These are phyloP conservation scores for Pistacia atlantica DNA, from an alignment of 345 rosid genomes.

Conservation along the genomic window DNA sequence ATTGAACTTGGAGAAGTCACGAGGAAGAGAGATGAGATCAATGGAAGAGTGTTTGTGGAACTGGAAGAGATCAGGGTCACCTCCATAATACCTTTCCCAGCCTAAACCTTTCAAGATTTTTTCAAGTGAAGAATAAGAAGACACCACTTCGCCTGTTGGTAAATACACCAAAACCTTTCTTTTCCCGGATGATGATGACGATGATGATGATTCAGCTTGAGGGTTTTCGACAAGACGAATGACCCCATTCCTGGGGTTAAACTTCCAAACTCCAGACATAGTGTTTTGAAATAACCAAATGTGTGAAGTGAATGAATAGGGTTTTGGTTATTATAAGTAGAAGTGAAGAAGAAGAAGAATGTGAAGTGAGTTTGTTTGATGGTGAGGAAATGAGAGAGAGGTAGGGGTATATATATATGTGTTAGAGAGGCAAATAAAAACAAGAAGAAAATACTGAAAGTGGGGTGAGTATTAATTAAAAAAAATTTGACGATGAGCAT, in stretches of 20 bases:
- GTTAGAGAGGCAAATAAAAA: constrained; percentile 19
- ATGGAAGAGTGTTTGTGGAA: constrained; percentile 82
- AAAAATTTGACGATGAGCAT: constrained; percentile 14
- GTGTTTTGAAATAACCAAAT: neutral
- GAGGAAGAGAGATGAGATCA: constrained; percentile 90
- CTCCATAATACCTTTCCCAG: constrained; percentile 89
- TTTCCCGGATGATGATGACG: constrained; percentile 5
- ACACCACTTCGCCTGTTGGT: constrained; percentile 59
- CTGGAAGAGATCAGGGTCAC: constrained; percentile 63
- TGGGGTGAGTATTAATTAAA: constrained; percentile 17
- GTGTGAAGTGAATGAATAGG: constrained; percentile 5
- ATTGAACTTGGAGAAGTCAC: constrained; percentile 76
- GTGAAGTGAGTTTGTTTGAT: constrained; percentile 4
- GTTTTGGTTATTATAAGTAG: constrained; percentile 7
- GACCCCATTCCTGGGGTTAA: constrained; percentile 60
- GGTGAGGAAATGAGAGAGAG: constrained; percentile 32
- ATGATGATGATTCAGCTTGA: constrained; percentile 33
- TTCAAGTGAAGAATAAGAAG: constrained; percentile 68
- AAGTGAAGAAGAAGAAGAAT: neutral
- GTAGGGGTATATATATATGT: constrained; percentile 32
- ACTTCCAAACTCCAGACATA: constrained; percentile 90
- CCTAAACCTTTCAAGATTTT: constrained; percentile 66
- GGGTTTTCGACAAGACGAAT: constrained; percentile 37
- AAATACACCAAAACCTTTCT: constrained; percentile 71
- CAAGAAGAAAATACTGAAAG: constrained; percentile 16